A percentile compares a stretch with the other conserved stretches of the same genome.
These are phyloP conservation scores for Phytophthora citrophthora DNA, from an alignment of 352 stramenopile genomes.

Conservation along the genomic window DNA sequence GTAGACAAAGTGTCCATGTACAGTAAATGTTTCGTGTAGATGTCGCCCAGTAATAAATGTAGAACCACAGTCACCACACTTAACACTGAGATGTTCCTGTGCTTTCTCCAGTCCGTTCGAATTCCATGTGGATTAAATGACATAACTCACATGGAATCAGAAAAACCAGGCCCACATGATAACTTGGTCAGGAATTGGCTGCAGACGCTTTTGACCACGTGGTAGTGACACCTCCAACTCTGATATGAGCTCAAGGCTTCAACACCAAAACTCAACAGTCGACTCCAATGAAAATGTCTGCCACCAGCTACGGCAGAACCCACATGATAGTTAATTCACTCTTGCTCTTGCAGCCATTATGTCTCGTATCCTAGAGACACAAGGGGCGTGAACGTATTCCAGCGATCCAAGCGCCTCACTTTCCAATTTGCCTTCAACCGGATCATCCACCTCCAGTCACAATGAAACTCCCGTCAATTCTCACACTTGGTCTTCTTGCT, in stretches of 20 bases:
- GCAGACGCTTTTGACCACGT: not conserved
- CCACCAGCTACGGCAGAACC: slow-evolving; percentile 15
- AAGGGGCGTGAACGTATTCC: not conserved
- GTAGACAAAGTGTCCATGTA: slow-evolving; percentile 6
- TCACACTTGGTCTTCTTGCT: slow-evolving; percentile 21
- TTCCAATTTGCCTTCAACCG: slow-evolving; percentile 18
- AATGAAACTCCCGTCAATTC: slow-evolving; percentile 17
- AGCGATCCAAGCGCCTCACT: slow-evolving; percentile 12
- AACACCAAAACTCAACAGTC: slow-evolving; percentile 2
- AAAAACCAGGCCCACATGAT: slow-evolving; percentile 5
- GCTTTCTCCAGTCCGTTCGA: too few relatives aligned
- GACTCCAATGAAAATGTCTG: not conserved
- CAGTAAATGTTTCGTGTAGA: slow-evolving; percentile 5
- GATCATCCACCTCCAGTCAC: slow-evolving; percentile 1
- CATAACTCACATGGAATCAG: not conserved
- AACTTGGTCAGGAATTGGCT: not conserved
- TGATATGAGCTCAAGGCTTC: slow-evolving; percentile 1
- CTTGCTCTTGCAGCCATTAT: slow-evolving; percentile 17
- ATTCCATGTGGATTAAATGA: too few relatives aligned
- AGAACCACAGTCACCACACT: not conserved
- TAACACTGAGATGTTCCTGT: too few relatives aligned
- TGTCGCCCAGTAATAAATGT: slow-evolving; percentile 8
- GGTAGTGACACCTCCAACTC: not conserved
- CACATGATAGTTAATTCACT: slow-evolving; percentile 6
- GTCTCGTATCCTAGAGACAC: slow-evolving; percentile 1